Conservation (phyloP, 2,329 filamentous ascomycete species). For the Fusarium neocosmosporiellum region DNA sequence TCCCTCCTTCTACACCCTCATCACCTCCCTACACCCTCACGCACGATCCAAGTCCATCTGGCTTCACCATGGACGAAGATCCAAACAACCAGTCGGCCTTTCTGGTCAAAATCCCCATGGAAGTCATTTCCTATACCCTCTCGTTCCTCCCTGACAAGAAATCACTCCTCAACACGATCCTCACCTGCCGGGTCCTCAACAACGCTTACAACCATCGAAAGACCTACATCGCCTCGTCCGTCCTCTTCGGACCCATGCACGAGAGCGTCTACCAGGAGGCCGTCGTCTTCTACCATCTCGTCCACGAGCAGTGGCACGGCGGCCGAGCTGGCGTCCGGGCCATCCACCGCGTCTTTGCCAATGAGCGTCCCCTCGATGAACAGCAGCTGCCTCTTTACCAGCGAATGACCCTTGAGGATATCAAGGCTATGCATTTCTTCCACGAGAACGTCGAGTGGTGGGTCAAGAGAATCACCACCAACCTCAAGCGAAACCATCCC, state of each 20-base stretch:
- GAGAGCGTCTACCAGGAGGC: conserved; percentile 17
- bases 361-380: not conserved
- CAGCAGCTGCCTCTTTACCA: not conserved
- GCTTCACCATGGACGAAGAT: not conserved
- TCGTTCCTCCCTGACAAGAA: conserved; percentile 8
- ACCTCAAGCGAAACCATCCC: not conserved
- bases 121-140: conserved; percentile 8
- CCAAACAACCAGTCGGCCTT: not conserved
- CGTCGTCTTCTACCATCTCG: not conserved
- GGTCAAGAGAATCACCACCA: not conserved
- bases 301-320: conserved; percentile 6
- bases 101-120: not conserved
- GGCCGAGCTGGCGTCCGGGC: not conserved
- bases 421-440: conserved; percentile 7
- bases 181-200: conserved; percentile 8
- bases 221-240: not conserved
- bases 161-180: not conserved
- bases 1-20: not conserved
- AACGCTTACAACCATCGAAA: conserved; percentile 2
- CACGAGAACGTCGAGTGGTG: conserved; percentile 15
- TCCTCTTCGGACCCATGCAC: conserved; percentile 20
- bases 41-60: not conserved
- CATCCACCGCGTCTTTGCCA: conserved; percentile 3
- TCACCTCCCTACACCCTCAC: no score
- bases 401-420: not conserved